These are phyloP conservation scores for Dendrostoma leiphaemia DNA, from an alignment of 2,329 filamentous ascomycete species.

Conservation along the genomic window DNA sequence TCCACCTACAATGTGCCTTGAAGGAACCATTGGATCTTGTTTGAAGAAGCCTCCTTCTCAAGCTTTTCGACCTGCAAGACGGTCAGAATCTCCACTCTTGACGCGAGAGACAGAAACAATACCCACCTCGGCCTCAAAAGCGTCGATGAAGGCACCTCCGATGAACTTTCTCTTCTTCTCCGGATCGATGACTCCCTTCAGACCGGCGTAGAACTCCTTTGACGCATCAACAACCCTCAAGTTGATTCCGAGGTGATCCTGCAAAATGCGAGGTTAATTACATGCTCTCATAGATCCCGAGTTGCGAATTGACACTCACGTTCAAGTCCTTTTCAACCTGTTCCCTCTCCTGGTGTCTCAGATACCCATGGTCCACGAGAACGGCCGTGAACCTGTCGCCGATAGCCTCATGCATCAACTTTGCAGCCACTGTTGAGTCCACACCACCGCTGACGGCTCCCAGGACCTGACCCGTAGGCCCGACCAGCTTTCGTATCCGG, in stretches of 20 bases:
- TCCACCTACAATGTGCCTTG: constrained; percentile 74
- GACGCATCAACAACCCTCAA: constrained; percentile 81
- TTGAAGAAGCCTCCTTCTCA: constrained; percentile 40
- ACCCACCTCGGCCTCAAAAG: constrained; percentile 13
- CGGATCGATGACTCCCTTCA: constrained; percentile 74
- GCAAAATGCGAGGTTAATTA: constrained; percentile 44
- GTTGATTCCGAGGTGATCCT: constrained; percentile 81
- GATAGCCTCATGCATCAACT: constrained; percentile 84
- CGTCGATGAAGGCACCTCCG: constrained; percentile 16
- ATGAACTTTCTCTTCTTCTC: constrained; percentile 82
- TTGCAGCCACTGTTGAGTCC: constrained; percentile 83
- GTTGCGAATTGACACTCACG: constrained; percentile 6
- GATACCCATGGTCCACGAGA: constrained; percentile 77
- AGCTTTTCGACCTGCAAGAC: constrained; percentile 41
- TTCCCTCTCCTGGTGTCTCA: constrained; percentile 82
- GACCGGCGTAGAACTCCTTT: constrained; percentile 71
- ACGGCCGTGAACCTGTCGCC: constrained; percentile 65
- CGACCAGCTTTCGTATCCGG: constrained; percentile 79
- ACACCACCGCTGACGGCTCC: constrained; percentile 67
- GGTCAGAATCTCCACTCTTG: background rate
- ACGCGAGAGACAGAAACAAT: background rate
- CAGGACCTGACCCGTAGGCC: constrained; percentile 73
- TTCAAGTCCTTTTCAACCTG: constrained; percentile 64
- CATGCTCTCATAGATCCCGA: background rate
- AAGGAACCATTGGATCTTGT: constrained; percentile 77